Base-by-base conservation (phyloP, 352 stramenopile species). In the Phytophthora meadii region DNA sequence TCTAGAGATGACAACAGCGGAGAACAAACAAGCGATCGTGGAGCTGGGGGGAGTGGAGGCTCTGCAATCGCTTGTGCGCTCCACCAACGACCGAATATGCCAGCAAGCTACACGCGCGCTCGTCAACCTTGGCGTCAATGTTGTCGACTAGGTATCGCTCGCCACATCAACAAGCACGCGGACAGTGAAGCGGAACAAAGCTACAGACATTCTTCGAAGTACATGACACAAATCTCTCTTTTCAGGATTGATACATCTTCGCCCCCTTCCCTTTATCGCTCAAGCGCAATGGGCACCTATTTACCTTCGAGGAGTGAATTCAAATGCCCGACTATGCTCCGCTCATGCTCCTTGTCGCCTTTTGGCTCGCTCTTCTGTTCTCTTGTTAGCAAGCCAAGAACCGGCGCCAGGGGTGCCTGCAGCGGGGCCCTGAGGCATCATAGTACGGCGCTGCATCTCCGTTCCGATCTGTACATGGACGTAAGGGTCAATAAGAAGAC, bases 11-110 rank as follows among this genome's bases (percentile, higher is more conserved):
- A 54, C 27, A 59, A 17, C 50, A 95, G 88, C 84, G 10, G 83
- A 93, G 57, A 97, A 97, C 82, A 96, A 97, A 61, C 84, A 94
- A 68, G 70, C 91, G 53, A 95, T 97, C 58, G 70, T 96, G 44
- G 77, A 92, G 14, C 67, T 97, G 14, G 84, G 84, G 11, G 90
- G 89, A 6, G 82, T 96, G 15, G 84, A 94, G 19, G 88, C 89
- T 53, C 72, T 97, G 14, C 85, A 95, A 56, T 77, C 68, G 36
- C 81, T 97, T 27, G 79, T 93, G 59, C 77, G 80, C 27, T 95
- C 86, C 17, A 76, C 75, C 3, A 94, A 96, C 52, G 87, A 96
- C 62, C 76, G 90, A 67, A 95, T 96, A 88, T 94, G 87, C 84
- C 86, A 94, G 48, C 90, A 97, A 50, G 90, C 90, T 27, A 93